Percentiles rank a stretch among this genome's conserved stretches.
Conservation (phyloP, 1,284 basidiomycete species). For the Cryptococcus neoformans region DNA sequence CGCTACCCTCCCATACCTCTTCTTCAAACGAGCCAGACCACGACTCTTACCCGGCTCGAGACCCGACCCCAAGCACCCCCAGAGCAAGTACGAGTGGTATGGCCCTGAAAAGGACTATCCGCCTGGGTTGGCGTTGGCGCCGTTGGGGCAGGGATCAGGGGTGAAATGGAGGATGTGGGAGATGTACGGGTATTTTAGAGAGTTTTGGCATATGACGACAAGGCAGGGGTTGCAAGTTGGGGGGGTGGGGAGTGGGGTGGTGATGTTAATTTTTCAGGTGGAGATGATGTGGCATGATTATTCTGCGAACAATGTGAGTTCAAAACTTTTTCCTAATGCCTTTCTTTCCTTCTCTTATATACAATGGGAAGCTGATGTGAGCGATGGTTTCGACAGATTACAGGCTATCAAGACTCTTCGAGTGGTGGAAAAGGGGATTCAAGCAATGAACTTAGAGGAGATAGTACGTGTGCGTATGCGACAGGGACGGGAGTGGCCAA, state of each 20-base stretch:
- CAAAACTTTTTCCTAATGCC: background rate
- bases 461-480: conserved; percentile 24
- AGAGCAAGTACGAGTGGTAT: conserved; percentile 13
- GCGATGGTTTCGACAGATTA: background rate
- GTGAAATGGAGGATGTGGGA: conserved; percentile 21
- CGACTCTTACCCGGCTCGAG: background rate
- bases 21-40: conserved; percentile 9
- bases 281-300: conserved; percentile 24
- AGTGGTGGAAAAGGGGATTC: background rate
- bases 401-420: background rate
- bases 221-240: conserved; percentile 30
- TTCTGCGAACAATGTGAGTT: conserved; percentile 12
- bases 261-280: conserved; percentile 23
- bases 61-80: background rate
- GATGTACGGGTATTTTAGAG: conserved; percentile 21
- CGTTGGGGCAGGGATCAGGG: conserved; percentile 14
- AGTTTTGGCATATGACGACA: conserved; percentile 13
- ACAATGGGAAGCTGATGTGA: background rate
- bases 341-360: background rate
- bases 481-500: conserved; percentile 30
- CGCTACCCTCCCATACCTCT: conserved; percentile 7
- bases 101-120: conserved; percentile 10
- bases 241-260: conserved; percentile 18
- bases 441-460: conserved; percentile 2
- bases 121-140: conserved; percentile 5